These are phyloP conservation scores for Aspergillus quadrilineatus DNA, from an alignment of 2,329 filamentous ascomycete genomes.

Conservation along the genomic window DNA sequence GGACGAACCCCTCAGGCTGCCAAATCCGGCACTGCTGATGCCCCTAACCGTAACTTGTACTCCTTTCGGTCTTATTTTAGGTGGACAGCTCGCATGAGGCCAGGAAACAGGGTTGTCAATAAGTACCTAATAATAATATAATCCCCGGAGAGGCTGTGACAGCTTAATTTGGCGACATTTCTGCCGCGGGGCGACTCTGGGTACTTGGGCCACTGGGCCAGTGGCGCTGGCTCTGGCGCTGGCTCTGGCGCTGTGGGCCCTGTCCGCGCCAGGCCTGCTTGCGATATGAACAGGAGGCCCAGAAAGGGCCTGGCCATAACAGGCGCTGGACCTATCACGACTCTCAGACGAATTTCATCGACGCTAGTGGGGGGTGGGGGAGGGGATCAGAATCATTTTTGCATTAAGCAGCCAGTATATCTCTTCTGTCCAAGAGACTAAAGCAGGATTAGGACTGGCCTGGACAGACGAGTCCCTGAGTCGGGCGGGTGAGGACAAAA, in stretches of 20 bases:
- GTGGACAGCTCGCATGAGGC: background rate
- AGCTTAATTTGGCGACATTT: conserved; percentile 1
- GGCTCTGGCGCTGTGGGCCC: background rate
- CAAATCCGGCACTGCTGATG: background rate
- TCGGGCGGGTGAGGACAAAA: background rate
- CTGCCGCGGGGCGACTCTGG: background rate
- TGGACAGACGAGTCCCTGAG: background rate
- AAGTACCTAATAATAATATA: conserved; percentile 6
- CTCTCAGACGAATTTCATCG: conserved; percentile 1
- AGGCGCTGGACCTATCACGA: conserved; percentile 4
- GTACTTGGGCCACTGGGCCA: too few species aligned
- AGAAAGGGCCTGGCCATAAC: background rate
- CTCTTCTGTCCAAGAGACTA: background rate
- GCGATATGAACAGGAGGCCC: background rate
- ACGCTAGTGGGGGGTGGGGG: background rate
- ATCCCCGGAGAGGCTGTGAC: background rate
- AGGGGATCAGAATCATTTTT: conserved; percentile 1
- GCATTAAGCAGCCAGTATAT: background rate
- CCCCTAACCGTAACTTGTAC: background rate
- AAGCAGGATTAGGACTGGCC: background rate
- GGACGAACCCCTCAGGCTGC: background rate
- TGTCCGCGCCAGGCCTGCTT: background rate
- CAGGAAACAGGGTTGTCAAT: background rate
- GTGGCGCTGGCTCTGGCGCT: too few species aligned
- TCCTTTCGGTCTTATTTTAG: background rate